Evolutionary conservation across 208 protist genomes (phyloP), one percentile per base, ranked within the genome.

Genomic region (Spongospora subterranea): DNA sequence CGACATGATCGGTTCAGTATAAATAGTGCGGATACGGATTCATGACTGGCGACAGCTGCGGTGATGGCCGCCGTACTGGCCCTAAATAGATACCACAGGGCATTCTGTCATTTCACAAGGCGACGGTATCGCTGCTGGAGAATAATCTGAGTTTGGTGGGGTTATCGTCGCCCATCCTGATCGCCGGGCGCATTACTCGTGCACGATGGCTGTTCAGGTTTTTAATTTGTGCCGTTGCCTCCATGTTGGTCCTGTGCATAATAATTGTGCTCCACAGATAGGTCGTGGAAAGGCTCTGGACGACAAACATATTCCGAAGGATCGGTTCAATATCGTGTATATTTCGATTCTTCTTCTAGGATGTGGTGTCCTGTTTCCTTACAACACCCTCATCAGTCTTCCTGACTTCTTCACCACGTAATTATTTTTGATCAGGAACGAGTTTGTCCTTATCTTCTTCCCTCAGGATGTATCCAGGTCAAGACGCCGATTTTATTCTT

Each of bases 311-410:
- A 60, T 60, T 60, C 50, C 50, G 50, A 60, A 60, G 6, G 71
- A 82, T n/a, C 71, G 71, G n/a, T 82, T 45, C n/a, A 6, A 35
- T 39, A 20, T 39, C n/a, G 71, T 82, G 6, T 82, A 82, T n/a
- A 20, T 43, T n/a, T 6, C 35, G 35, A 82, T 82, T 6, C 6
- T 43, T 6, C 13, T 82, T 35, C 71, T 82, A 20, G 71, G 71
- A 35, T 20, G 6, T n/a, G 71, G 71, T 6, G 13, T 35, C 13
- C 71, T 82, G 17, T 82, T 6, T 6, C 71, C 71, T 20, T 82
- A 82, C 71, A 82, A 82, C n/a, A 82, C n/a, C 17, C 6, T 82
- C n/a, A 82, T 82, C 71, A 82, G 71, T n/a, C 17, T 82, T 13
- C 6, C 71, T 13, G 71, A 82, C n/a, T 82, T 40, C n/a, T 82